Percentiles rank a stretch among this genome's conserved stretches.
Evolutionary conservation across 2,329 filamentous ascomycete genomes (phyloP).

Genomic region (Ophiobolus disseminans): DNA sequence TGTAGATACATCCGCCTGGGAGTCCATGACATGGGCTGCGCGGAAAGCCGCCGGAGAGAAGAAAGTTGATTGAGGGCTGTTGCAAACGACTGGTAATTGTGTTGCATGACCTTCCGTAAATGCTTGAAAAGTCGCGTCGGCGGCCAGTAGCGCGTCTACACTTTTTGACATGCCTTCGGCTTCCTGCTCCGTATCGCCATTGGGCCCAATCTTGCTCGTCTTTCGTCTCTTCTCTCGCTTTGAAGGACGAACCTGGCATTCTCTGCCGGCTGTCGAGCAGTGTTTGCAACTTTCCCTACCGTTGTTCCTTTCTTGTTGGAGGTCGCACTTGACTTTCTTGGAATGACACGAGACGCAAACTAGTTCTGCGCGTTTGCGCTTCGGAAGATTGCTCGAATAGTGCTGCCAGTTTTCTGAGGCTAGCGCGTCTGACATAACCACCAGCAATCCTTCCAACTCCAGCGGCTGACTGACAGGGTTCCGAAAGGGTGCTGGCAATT

Average conservation of each 20-base stretch:
- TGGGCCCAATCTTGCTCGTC: neutral
- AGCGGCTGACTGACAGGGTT: too few relatives aligned
- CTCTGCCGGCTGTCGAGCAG: slow-evolving; percentile 13
- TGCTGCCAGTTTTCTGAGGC: slow-evolving; percentile 24
- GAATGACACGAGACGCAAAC: slow-evolving; percentile 27
- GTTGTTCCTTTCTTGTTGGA: slow-evolving; percentile 16
- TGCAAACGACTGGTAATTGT: neutral
- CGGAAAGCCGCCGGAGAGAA: slow-evolving; percentile 11
- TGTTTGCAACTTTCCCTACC: slow-evolving; percentile 22
- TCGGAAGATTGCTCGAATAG: slow-evolving; percentile 17
- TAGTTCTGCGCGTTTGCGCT: slow-evolving; percentile 29
- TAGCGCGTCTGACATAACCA: slow-evolving; percentile 3
- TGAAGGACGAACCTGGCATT: slow-evolving; percentile 23
- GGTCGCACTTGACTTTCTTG: slow-evolving; percentile 30
- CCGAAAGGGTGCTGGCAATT: too few relatives aligned
- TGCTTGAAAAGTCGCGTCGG: slow-evolving; percentile 15
- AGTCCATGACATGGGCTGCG: slow-evolving; percentile 4
- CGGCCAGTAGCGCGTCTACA: slow-evolving; percentile 18
- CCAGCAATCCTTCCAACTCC: too few relatives aligned
- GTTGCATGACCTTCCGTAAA: neutral
- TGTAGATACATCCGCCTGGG: slow-evolving; percentile 12
- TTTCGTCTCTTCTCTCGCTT: slow-evolving; percentile 25
- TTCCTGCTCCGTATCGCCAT: neutral
- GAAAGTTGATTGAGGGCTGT: slow-evolving; percentile 5
- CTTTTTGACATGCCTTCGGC: slow-evolving; percentile 9